Conservation (phyloP, 2,329 filamentous ascomycete genomes). For the Ophiostoma pallidulum region DNA sequence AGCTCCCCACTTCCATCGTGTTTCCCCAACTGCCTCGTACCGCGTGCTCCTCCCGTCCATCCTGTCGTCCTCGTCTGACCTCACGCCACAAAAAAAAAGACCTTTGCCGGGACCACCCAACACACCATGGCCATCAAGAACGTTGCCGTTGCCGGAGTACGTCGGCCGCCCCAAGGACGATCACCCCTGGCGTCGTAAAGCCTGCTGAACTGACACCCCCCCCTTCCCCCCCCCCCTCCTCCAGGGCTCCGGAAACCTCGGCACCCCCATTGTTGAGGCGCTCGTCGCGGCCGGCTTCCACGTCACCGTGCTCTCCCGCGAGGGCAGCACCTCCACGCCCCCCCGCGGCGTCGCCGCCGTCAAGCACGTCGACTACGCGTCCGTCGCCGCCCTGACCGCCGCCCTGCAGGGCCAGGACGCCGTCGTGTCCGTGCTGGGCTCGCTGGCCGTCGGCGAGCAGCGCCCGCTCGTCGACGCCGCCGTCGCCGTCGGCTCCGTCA, state of each 20-base stretch:
- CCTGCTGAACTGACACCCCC: not conserved
- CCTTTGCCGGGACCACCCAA: not conserved
- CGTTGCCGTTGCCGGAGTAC: conserved; percentile 28
- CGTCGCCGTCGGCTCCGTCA: conserved; percentile 17
- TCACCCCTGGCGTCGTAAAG: not conserved
- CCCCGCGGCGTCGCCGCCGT: conserved; percentile 30
- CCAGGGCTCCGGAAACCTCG: conserved; percentile 27
- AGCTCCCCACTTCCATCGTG: not conserved
- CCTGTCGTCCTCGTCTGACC: too few species aligned
- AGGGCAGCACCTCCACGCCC: conserved; percentile 28
- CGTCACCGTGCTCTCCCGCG: conserved; percentile 42
- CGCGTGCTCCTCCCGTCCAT: not conserved
- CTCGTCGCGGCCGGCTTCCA: conserved; percentile 33
- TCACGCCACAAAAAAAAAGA: not conserved
- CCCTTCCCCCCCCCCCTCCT: too few species aligned
- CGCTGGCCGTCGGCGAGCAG: conserved; percentile 27
- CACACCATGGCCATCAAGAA: conserved; percentile 24
- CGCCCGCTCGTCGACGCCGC: conserved; percentile 17
- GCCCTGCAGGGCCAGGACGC: conserved; percentile 42
- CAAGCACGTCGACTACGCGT: conserved; percentile 35
- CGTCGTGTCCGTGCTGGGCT: conserved; percentile 39
- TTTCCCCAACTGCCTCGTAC: not conserved
- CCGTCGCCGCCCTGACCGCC: conserved; percentile 28
- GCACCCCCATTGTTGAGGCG: conserved; percentile 22
- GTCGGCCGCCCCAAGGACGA: conserved; percentile 7